Conservation (phyloP, 2,329 filamentous ascomycete species). For the Pseudogymnoascus sp. region DNA sequence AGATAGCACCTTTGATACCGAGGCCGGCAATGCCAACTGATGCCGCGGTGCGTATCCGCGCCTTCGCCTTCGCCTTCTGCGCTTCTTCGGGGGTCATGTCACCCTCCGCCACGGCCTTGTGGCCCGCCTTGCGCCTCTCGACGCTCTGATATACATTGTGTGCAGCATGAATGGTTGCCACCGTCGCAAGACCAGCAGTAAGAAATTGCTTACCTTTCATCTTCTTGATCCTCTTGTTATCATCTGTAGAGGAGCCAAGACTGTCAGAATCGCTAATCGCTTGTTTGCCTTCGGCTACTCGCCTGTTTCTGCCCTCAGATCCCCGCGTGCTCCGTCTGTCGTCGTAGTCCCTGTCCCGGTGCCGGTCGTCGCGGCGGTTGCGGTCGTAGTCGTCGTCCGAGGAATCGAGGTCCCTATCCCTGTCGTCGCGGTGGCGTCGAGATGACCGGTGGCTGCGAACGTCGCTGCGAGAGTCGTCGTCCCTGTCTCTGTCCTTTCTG, state of each 20-base stretch:
- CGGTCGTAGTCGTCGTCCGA: slow-evolving; percentile 12
- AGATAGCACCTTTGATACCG: slow-evolving; percentile 57
- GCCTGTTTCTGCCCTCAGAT: slow-evolving; percentile 19
- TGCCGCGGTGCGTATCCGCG: slow-evolving; percentile 55
- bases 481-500: slow-evolving; percentile 16
- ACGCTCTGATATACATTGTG: slow-evolving; percentile 56
- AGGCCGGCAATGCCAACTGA: slow-evolving; percentile 58
- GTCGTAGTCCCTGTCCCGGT: slow-evolving; percentile 17
- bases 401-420: background rate
- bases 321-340: background rate
- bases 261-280: slow-evolving; percentile 33
- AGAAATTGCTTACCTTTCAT: slow-evolving; percentile 58
- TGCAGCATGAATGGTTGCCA: slow-evolving; percentile 61
- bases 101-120: slow-evolving; percentile 51
- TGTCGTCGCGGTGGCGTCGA: slow-evolving; percentile 11
- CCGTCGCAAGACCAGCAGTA: slow-evolving; percentile 56
- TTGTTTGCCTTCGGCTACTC: slow-evolving; percentile 23
- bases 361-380: background rate
- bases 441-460: slow-evolving; percentile 11
- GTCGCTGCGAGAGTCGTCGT: slow-evolving; percentile 20
- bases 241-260: slow-evolving; percentile 50
- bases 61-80: slow-evolving; percentile 52
- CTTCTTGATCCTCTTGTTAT: slow-evolving; percentile 54
- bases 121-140: slow-evolving; percentile 53
- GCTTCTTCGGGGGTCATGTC: slow-evolving; percentile 55